Evolutionary conservation across 805 yeast genomes (phyloP), one percentile per base, ranked within the genome.

Genomic region (Metschnikowia matae): DNA sequence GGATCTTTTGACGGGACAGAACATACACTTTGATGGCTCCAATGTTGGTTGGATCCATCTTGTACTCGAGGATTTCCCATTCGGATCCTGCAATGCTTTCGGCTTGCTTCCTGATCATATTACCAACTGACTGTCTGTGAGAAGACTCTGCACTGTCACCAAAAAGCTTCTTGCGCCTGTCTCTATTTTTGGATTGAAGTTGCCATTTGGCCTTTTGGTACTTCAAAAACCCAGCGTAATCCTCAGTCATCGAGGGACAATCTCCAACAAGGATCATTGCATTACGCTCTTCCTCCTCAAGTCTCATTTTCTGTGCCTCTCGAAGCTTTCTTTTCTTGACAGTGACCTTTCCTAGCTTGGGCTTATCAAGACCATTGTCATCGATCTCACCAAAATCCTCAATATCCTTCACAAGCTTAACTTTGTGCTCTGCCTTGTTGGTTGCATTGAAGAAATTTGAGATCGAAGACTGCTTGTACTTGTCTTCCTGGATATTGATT

Each of bases 121-220:
- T 79, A 7, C 90, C 86, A 40, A 92, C 83, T 0, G 78, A 65
- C 14, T 84, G 75, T 56, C 88, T 73, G 50, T 75, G 80, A 2
- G 83, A 70, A 2, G 82, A 63, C 26, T 73, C 79, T 1, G 75
- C 68, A 6, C 78, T 71, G 31, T 75, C 73, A 35, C 99, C 99
- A 73, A 94, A 92, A 23, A 95, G 67, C 55, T 82, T 84, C 48
- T 76, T 77, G 62, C 97, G 78, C 60, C 95, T 80, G 48, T 76
- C 78, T 58, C 89, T 78, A 52, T 85, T 86, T 54, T 80, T 80
- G n/a, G 79, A 77, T 63, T 89, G 96, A 11, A 82, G 71, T 44
- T 71, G 80, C 99, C 99, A 94, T 62, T 88, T 88, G n/a, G 82
- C 77, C 65, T 92, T 90, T 66, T 87, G 92, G 61, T 87, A 87